These are phyloP conservation scores for Starmerella geochares DNA, from an alignment of 805 yeast genomes.

Conservation along the genomic window DNA sequence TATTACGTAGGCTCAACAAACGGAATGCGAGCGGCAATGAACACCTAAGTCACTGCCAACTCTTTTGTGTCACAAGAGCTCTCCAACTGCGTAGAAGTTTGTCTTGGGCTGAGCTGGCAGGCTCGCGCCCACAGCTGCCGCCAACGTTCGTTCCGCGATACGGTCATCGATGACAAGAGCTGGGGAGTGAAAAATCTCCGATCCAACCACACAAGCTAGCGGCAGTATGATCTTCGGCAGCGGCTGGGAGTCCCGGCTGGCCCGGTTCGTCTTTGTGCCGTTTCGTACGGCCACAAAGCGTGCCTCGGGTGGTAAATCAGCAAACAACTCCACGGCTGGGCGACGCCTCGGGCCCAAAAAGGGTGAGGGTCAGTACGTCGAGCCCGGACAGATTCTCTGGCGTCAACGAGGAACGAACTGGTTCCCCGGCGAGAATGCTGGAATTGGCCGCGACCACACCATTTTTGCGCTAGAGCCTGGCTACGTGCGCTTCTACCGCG, in stretches of 20 bases:
- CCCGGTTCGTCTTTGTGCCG: slow-evolving; percentile 17
- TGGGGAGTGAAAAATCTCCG: slow-evolving; percentile 5
- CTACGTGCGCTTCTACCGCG: slow-evolving; percentile 76
- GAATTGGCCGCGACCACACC: slow-evolving; percentile 87
- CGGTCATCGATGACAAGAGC: neutral
- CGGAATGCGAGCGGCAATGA: too few relatives aligned
- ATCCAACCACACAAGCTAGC: neutral
- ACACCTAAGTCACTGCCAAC: too few relatives aligned
- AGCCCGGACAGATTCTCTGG: slow-evolving; percentile 76
- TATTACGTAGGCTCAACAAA: too few relatives aligned
- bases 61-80: too few relatives aligned
- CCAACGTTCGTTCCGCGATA: neutral
- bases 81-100: too few relatives aligned
- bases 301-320: slow-evolving; percentile 91
- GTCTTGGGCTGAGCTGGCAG: too few relatives aligned
- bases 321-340: slow-evolving; percentile 90
- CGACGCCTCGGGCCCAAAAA: slow-evolving; percentile 85
- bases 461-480: slow-evolving; percentile 88
- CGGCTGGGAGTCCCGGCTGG: slow-evolving; percentile 19
- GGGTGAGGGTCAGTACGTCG: slow-evolving; percentile 65
- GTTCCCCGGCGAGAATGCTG: slow-evolving; percentile 82
- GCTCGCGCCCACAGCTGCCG: too few relatives aligned
- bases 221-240: slow-evolving; percentile 11
- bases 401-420: slow-evolving; percentile 92
- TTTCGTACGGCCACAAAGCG: slow-evolving; percentile 87